Evolutionary conservation across 805 yeast species (phyloP).

Genomic region (Blastobotrys chiropterorum): DNA sequence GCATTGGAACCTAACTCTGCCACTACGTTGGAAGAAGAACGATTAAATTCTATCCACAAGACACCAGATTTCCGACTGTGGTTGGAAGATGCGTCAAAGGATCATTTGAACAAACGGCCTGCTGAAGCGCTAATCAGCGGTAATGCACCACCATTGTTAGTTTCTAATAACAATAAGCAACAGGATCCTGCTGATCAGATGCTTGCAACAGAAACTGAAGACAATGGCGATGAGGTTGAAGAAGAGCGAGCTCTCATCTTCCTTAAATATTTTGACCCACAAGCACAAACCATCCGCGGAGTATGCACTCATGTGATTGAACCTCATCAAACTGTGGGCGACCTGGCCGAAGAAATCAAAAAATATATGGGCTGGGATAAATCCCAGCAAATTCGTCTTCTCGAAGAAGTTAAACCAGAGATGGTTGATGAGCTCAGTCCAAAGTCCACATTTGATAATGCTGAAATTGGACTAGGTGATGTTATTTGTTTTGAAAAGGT

Average conservation of each 20-base stretch:
- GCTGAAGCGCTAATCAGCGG: slow-evolving; percentile 1
- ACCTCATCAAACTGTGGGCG: slow-evolving; percentile 39
- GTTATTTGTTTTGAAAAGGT: slow-evolving; percentile 30
- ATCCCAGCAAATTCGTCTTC: slow-evolving; percentile 22
- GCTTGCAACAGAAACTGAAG: neutral
- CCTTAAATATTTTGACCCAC: slow-evolving; percentile 62
- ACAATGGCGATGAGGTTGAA: slow-evolving; percentile 10
- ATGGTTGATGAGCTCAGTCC: slow-evolving; percentile 28
- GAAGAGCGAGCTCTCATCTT: slow-evolving; percentile 20
- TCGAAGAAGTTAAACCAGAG: slow-evolving; percentile 32
- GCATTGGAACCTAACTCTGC: slow-evolving; percentile 29
- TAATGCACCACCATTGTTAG: neutral
- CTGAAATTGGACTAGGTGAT: slow-evolving; percentile 33
- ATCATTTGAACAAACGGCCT: slow-evolving; percentile 4
- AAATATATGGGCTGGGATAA: slow-evolving; percentile 27
- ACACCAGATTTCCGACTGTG: slow-evolving; percentile 48
- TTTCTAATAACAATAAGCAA: neutral
- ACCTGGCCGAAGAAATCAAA: slow-evolving; percentile 23
- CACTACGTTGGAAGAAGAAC: slow-evolving; percentile 42
- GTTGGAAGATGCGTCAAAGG: slow-evolving; percentile 38
- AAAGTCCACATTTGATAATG: slow-evolving; percentile 24
- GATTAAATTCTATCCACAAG: slow-evolving; percentile 41
- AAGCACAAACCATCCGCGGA: slow-evolving; percentile 52
- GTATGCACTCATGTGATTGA: slow-evolving; percentile 52
- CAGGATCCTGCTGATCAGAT: neutral